Conservation (phyloP, 2,329 filamentous ascomycete species). For the Dryadomyces quercus-mongolicae region DNA sequence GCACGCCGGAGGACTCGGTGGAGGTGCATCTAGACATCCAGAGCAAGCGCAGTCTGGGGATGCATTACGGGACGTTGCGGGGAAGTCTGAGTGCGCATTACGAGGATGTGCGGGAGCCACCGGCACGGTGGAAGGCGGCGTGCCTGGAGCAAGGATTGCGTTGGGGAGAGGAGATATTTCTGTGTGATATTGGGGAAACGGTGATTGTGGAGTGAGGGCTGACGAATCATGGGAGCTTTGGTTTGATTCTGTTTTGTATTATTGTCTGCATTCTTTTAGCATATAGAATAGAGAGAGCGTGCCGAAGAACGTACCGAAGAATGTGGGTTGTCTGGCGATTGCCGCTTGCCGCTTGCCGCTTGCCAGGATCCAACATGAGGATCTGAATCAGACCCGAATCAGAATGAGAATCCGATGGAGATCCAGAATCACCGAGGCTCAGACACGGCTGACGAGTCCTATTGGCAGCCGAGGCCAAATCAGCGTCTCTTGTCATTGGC, state of each 20-base stretch:
- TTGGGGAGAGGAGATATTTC: conserved; percentile 46
- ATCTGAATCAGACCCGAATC: no score
- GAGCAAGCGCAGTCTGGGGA: conserved; percentile 69
- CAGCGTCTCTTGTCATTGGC: no score
- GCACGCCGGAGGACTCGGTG: conserved; percentile 74
- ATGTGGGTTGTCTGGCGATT: no score
- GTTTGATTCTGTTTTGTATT: background rate
- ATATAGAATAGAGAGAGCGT: no score
- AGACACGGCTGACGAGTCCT: no score
- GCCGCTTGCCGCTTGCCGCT: no score
- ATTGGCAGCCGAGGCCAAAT: no score
- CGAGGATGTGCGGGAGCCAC: conserved; percentile 57
- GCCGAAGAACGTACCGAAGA: no score
- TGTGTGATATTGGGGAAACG: conserved; percentile 54
- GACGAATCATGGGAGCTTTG: background rate
- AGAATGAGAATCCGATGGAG: no score
- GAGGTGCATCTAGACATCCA: conserved; percentile 79
- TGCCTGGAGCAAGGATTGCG: conserved; percentile 40
- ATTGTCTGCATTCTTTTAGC: no score
- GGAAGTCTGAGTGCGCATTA: conserved; percentile 8
- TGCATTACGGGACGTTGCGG: conserved; percentile 67
- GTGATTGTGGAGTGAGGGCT: background rate
- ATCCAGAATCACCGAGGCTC: no score
- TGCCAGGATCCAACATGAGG: no score
- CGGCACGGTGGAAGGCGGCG: conserved; percentile 45